Evolutionary conservation across 139 green algal genomes (phyloP), one percentile per base, ranked within the genome.

Genomic region (Tetradesmus obliquus): DNA sequence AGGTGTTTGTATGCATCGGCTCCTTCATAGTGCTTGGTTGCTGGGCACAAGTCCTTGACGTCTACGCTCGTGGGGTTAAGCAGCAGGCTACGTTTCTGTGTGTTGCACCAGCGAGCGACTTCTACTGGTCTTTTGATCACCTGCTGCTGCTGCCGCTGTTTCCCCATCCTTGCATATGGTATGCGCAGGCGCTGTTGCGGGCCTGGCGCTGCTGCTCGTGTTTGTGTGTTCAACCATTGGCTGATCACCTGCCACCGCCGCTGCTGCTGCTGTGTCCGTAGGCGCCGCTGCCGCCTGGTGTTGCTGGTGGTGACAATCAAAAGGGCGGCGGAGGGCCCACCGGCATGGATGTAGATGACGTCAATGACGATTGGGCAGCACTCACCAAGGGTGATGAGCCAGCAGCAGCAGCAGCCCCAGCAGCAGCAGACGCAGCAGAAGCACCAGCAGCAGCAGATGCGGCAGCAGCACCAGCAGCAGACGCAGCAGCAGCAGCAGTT

Each of bases 271-370:
- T 90, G 62, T 4, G 83, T 24, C 86, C 22, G 69, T 51, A 54
- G 15, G 51, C 22, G 86, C 19, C 3, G 7, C 86, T 55, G 45
- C 53, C 12, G 4, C 76, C 76, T 83, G 80, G 45, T 19, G 53
- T 54, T 88, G 53, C n/a, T 55, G 55, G 17, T 79, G 76, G 55
- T 32, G 89, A 92, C 71, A 62, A 3, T 20, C 55, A 55, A 9
- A 91, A 84, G 19, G 76, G 79, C 5, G 54, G 51, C 22, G 60
- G 15, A 6, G 51, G 82, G 32, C 84, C 84, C 32, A 60, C 84
- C 4, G 60, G n/a, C 24, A 89, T 89, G 84, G 84, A 89, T 12
- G 60, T 89, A 19, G 84, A 88, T 12, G 79, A 20, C 79, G 85
- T 89, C 24, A 81, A 71, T n/a, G 86, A 83, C 22, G 66, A 80